Conservation (phyloP, 1,139 yeast species). For the Dujonia santamariae region DNA sequence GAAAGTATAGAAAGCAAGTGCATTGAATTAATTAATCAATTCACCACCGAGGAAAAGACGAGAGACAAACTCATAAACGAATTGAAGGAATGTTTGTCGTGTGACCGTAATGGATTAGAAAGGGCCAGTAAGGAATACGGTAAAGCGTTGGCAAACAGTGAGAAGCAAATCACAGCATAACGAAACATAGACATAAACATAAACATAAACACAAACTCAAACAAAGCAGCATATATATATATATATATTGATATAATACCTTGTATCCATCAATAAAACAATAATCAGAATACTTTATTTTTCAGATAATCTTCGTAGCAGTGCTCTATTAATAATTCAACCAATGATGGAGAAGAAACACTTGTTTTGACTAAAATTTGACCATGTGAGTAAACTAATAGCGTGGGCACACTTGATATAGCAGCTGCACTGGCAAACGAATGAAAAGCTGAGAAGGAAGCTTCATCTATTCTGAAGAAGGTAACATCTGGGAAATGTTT, state of each 20-base stretch:
- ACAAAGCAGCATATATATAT: no score
- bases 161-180: neutral
- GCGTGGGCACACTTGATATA: conserved; percentile 6
- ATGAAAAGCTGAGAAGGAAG: conserved; percentile 1
- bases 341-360: conserved; percentile 5
- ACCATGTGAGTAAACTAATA: conserved; percentile 7
- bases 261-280: no score
- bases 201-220: no score
- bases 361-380: conserved; percentile 7
- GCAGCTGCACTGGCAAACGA: conserved; percentile 5
- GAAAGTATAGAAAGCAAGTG: conserved; percentile 7
- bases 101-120: conserved; percentile 7
- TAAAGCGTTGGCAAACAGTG: conserved; percentile 5
- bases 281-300: no score
- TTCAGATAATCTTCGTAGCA: conserved; percentile 8
- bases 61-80: conserved; percentile 5
- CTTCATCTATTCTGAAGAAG: conserved; percentile 7
- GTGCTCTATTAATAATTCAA: conserved; percentile 7
- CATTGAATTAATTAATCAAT: conserved; percentile 4
- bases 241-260: no score
- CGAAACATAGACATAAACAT: no score
- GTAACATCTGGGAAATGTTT: conserved; percentile 3
- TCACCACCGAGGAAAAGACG: conserved; percentile 5
- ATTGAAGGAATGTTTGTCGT: conserved; percentile 6
- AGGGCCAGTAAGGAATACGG: conserved; percentile 6